Base-by-base conservation (phyloP, 2,329 filamentous ascomycete species). In the Arthroderma sp. region DNA sequence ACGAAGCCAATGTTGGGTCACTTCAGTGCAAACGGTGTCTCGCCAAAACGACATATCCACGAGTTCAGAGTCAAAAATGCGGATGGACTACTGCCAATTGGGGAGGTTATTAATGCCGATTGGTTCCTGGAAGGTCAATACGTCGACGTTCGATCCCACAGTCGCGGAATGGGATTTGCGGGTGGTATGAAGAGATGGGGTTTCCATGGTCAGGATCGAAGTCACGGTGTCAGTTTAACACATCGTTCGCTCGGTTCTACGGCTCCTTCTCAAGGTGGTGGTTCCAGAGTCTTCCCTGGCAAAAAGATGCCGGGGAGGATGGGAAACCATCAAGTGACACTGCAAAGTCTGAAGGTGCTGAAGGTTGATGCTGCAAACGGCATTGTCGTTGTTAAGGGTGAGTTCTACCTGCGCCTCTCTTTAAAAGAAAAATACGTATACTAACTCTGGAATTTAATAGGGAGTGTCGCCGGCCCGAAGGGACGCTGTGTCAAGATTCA, bases 241-340 rank as follows among this genome's bases (percentile, higher is more conserved):
- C 93, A 98, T 79, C 82, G 93, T 68, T 87, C 87, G 28, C 88
- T 96, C 76, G 93, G 93, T 78, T 91, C 89, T 35, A 81, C 86
- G 6, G 93, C 93, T 70, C 88, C 87, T 60, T 87, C 86, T 65
- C 93, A 98, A 74, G 93, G 93, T 63, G 85, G 87, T 69, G 93
- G 93, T 75, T 94, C 88, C 61, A 83, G 93, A 74, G 91, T 98
- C 23, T 77, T 90, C 68, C 93, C 93, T 0, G 93, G 93, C 60
- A 98, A 98, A 82, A 93, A 90, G 76, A 98, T 98, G 93, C 83
- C 93, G 2, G 93, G 93, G 57, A 83, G 88, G 59, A 97, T 98
- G 93, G 93, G 93, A 62, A 87, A 86, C 63, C 81, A 95, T 72
- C 83, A 82, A 64, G 87, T 90, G 57, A 98, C 93, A 52, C 80